Base-by-base conservation (phyloP, 164 flowering plant genomes). In the Piper betle region DNA sequence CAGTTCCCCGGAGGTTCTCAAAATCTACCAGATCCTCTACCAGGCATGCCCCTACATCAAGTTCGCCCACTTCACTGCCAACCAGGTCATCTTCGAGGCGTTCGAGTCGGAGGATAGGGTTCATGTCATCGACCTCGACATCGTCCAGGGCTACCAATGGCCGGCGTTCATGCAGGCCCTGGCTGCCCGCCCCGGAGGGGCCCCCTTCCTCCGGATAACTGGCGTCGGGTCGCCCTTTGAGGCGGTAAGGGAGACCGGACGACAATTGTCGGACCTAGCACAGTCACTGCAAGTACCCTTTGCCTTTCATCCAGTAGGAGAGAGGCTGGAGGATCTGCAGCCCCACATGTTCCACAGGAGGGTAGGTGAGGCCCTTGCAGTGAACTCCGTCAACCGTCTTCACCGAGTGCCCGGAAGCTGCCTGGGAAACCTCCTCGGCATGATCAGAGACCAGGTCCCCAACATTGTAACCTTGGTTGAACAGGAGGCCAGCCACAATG, bases 91-190 rank as follows among this genome's bases (percentile, higher is more conserved):
- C 41, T 81, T 84, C 48, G 88, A 85, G 50, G 91, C 89, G 41
- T 81, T 85, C 54, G 90, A 84, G 52, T 64, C 74, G 3, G 96
- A 85, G 64, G 80, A 80, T 48, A 69, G 88, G 0, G 90, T 88
- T 25, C 96, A 85, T 41, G 82, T 88, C 18, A 76, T 88, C 19
- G 92, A 88, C 62, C 73, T 85, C 4, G 92, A 82, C 58, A 84
- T 88, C 66, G 77, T 76, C 52, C 86, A 88, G 50, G 96, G 96
- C n/a, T 81, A 84, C 64, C 92, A 88, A 39, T 85, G 89, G 91
- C 91, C 91, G 6, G 84, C 87, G 16, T 81, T 87, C 78, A 78
- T 85, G 81, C 96, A 87, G 57, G 87, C 85, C 58, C 66, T 85
- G 2, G 91, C 96, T 1, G 82, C 87, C 46, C 61, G 91, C 9